Evolutionary conservation across 345 rosid genomes (phyloP).

Genomic region (Euphorbia lathyris): DNA sequence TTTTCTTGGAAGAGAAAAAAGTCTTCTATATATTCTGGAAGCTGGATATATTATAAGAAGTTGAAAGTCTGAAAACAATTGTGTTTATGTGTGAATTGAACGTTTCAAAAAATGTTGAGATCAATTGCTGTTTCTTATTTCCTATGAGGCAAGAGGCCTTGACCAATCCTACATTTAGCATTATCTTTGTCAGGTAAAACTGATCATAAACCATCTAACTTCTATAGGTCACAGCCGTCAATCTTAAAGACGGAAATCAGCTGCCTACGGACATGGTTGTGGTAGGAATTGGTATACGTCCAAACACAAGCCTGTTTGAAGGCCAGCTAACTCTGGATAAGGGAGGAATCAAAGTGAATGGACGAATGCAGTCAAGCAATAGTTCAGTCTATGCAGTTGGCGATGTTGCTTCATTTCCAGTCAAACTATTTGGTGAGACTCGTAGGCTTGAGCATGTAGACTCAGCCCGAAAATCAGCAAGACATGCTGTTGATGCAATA

Average conservation of each 20-base stretch:
- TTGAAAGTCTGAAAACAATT: background rate
- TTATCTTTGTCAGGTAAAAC: background rate
- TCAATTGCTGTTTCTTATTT: background rate
- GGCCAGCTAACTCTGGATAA: constrained; percentile 87
- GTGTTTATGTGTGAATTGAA: background rate
- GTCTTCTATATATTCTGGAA: background rate
- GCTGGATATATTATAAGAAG: background rate
- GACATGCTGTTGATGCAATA: constrained; percentile 69
- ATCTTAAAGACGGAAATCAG: constrained; percentile 71
- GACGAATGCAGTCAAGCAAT: constrained; percentile 78
- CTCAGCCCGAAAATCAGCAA: constrained; percentile 80
- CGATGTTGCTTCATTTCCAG: constrained; percentile 89
- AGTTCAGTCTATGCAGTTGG: constrained; percentile 84
- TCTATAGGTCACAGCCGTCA: constrained; percentile 71
- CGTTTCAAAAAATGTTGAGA: background rate
- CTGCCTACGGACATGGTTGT: constrained; percentile 81
- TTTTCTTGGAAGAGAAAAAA: background rate
- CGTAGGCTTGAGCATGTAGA: constrained; percentile 97
- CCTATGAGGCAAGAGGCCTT: background rate
- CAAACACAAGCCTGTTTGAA: constrained; percentile 88
- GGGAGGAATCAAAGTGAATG: constrained; percentile 92
- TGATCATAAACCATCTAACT: constrained; percentile 11
- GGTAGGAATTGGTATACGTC: constrained; percentile 91
- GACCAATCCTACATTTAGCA: background rate
- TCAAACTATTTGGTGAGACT: constrained; percentile 67